Evolutionary conservation across 768 basidiomycete genomes (phyloP).

Genomic region (Flagelloscypha sp.): DNA sequence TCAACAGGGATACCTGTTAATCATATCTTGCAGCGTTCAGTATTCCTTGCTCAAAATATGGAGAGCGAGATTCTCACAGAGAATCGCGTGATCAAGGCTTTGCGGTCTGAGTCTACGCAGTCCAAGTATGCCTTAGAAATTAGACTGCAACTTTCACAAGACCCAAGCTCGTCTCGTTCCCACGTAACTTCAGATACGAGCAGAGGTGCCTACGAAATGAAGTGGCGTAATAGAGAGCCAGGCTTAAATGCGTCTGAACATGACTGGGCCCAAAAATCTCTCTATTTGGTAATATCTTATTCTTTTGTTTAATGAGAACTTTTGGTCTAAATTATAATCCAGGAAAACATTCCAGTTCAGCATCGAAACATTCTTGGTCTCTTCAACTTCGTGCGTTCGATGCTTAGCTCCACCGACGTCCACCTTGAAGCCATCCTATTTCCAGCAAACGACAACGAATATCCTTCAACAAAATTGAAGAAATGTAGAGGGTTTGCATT

Average conservation of each 20-base stretch:
- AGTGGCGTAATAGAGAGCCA: slow-evolving; percentile 27
- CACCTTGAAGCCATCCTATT: slow-evolving; percentile 47
- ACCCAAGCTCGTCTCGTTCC: slow-evolving; percentile 31
- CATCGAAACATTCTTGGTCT: slow-evolving; percentile 46
- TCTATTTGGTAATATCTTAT: slow-evolving; percentile 53
- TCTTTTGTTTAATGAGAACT: neutral
- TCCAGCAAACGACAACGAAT: slow-evolving; percentile 59
- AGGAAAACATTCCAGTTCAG: slow-evolving; percentile 66
- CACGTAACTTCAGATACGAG: slow-evolving; percentile 18
- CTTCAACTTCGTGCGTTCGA: slow-evolving; percentile 31
- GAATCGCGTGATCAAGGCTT: slow-evolving; percentile 43
- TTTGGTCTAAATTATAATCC: slow-evolving; percentile 2
- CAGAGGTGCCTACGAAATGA: slow-evolving; percentile 50
- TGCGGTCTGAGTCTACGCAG: slow-evolving; percentile 50
- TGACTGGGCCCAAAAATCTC: slow-evolving; percentile 56
- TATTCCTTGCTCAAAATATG: slow-evolving; percentile 20
- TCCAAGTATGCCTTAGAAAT: slow-evolving; percentile 44
- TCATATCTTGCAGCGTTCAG: slow-evolving; percentile 37
- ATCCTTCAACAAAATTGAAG: slow-evolving; percentile 40
- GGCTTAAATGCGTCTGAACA: slow-evolving; percentile 17
- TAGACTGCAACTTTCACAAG: slow-evolving; percentile 47
- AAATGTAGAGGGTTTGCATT: slow-evolving; percentile 74
- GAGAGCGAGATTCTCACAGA: slow-evolving; percentile 28
- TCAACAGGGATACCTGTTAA: slow-evolving; percentile 52
- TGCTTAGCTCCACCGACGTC: slow-evolving; percentile 19